A percentile compares a stretch with the other conserved stretches of the same genome.
Evolutionary conservation across 352 stramenopile genomes (phyloP).

Genomic region (Globisporangium solare): DNA sequence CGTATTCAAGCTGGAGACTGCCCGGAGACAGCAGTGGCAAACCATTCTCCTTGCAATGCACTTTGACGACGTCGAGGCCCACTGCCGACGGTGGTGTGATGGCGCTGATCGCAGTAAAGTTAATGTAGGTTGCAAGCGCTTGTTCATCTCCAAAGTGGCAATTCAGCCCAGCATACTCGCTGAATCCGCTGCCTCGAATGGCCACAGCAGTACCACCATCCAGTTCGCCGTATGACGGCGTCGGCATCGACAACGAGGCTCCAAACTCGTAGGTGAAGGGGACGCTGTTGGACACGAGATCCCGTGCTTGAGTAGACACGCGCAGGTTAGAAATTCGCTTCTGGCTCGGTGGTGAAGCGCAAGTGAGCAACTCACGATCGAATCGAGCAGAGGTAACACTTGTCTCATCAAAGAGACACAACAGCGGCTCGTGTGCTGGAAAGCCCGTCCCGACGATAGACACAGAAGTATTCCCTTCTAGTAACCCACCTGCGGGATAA

Average conservation of each 20-base stretch:
- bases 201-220: constrained; percentile 8
- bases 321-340: neutral
- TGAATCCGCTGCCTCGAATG: constrained; percentile 7
- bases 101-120: constrained; percentile 6
- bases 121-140: constrained; percentile 2
- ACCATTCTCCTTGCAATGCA: constrained; percentile 4
- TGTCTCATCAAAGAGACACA: constrained; percentile 5
- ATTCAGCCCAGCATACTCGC: neutral
- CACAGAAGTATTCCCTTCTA: neutral
- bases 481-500: neutral
- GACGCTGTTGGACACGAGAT: constrained; percentile 4
- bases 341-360: neutral
- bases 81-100: neutral
- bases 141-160: constrained; percentile 4
- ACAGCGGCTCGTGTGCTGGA: constrained; percentile 5
- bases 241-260: neutral
- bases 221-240: constrained; percentile 1
- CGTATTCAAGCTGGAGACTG: constrained; percentile 8
- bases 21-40: neutral
- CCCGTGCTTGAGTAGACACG: neutral
- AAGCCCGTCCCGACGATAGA: constrained; percentile 3
- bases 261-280: constrained; percentile 1
- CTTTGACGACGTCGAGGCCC: neutral
- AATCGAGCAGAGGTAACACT: neutral
- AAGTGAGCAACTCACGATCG: neutral